Base-by-base conservation (phyloP, 2,329 filamentous ascomycete genomes). In the Teratosphaeria viscida region DNA sequence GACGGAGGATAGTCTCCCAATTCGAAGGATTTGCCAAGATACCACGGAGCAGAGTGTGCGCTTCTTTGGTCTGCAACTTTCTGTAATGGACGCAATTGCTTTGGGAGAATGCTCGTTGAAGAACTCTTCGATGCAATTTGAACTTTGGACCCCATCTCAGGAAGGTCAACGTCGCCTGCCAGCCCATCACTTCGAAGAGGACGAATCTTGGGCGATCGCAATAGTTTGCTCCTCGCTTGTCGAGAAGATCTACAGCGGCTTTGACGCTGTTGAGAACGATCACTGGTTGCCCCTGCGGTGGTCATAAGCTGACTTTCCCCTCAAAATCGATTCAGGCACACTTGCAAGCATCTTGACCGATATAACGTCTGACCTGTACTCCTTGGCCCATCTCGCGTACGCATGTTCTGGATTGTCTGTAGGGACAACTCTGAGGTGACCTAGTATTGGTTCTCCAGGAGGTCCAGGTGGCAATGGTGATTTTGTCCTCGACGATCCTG, bases 161-260 rank as follows among this genome's bases (percentile, higher is more conserved):
- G 60, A 79, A 80, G 10, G 77, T 78, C 2, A 77, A 70, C 58
- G 34, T 77, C 65, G 16, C 72, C 72, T 72, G 69, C 78, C 78
- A 81, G 26, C 77, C 77, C 75, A 78, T 77, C 54, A 61, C 57
- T 37, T 66, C 62, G 43, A 61, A 62, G 23, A 64, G 59, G 11
- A 60, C 61, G 49, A 71, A 64, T 3, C 59, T 61, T 0, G 75
- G 74, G 35, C 76, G 66, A 0, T 68, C 73, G 2, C 76, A 76
- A 55, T 75, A 68, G 27, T 72, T 76, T 4, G 61, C 63, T 0
- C 75, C 70, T 27, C 71, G 65, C 57, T 72, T 72, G 19, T 74
- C 70, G 35, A 79, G 57, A 0, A 79, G 62, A 12, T 78, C 74
- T 5, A 71, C 61, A 0, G 74, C 75, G 0, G 74, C 60, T 0